Base-by-base conservation (phyloP, 2,329 filamentous ascomycete genomes). In the Colletotrichum gigasporum region DNA sequence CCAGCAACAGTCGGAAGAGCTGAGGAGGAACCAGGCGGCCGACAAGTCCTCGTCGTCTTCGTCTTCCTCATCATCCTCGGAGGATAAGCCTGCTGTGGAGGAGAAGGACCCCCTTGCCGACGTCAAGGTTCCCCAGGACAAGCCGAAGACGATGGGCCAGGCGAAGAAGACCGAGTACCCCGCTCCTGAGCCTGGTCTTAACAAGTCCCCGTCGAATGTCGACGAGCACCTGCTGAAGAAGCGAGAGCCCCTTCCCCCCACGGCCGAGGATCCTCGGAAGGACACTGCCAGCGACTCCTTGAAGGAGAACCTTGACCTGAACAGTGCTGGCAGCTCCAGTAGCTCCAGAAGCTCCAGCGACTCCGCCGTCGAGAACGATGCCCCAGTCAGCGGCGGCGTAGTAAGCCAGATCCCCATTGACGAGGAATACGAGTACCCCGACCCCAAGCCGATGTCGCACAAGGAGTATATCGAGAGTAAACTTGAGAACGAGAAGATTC, bases 381-480 rank as follows among this genome's bases (percentile, higher is more conserved):
- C 71, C 51, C 62, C 61, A 30, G 65, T 69, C 14, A 41, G 67
- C 4, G 57, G 58, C 16, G 68, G 73, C 18, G 28, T 69, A 6
- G 54, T 65, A 1, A 66, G 60, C 22, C 74, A 78, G 57, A 56
- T 71, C 12, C 72, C 75, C 14, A 67, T 78, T 12, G 67, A 69
- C 3, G 65, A 69, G 18, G 68, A 70, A 16, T 22, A 9, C 0
- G 58, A 63, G n/a, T 70, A 70, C 22, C 65, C 70, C 1, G 76
- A 78, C 50, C 79, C 79, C 5, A 76, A 77, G 45, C 86, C 86
- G 0, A 67, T 79, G 26, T 82, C 80, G 1, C 87, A 90, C 67
- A 72, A 82, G 52, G 85, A 90, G 68, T 89, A 76, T 58, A 82
- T 89, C 12, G 69, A 78, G 51, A 63, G 75, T 3, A 79, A 75